Conservation (phyloP, 345 rosid genomes). For the Lumnitzera racemosa region DNA sequence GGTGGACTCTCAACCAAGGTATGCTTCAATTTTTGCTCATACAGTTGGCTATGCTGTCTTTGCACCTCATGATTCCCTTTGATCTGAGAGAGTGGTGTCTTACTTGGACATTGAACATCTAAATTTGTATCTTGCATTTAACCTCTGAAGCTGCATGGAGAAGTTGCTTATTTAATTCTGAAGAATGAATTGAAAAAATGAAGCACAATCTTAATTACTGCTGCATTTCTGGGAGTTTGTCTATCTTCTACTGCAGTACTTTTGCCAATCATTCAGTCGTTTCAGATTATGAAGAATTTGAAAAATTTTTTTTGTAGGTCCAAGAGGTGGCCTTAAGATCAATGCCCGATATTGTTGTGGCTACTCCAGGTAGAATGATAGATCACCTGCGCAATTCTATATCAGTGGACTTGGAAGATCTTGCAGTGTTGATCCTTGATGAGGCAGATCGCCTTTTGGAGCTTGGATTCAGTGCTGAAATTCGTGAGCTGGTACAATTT, state of each 20-base stretch:
- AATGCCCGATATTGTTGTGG: conserved; percentile 95
- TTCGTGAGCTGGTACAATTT: conserved; percentile 71
- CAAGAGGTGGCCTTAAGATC: conserved; percentile 90
- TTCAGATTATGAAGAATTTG: not conserved
- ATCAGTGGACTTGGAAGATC: conserved; percentile 90
- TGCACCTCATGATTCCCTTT: too few species aligned
- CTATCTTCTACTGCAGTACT: not conserved
- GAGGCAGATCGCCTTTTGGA: conserved; percentile 97
- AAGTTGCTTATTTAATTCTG: too few species aligned
- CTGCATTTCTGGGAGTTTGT: not conserved
- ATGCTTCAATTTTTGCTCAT: conserved; percentile 10
- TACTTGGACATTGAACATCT: too few species aligned
- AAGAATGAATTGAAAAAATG: too few species aligned
- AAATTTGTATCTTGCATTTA: too few species aligned
- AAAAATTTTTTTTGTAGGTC: conserved; percentile 30
- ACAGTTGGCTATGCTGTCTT: not conserved
- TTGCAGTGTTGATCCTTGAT: conserved; percentile 87
- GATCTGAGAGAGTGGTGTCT: too few species aligned
- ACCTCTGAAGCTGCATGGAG: too few species aligned
- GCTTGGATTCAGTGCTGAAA: conserved; percentile 94
- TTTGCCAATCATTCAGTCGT: not conserved
- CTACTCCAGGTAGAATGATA: conserved; percentile 96
- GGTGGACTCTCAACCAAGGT: conserved; percentile 96
- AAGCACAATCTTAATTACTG: too few species aligned
- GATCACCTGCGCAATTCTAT: conserved; percentile 94